Percentiles rank a stretch among this genome's conserved stretches.
phyloP scores from a whole-genome alignment of 257 asterid genomes.

The Ilex aquifolium region DNA sequence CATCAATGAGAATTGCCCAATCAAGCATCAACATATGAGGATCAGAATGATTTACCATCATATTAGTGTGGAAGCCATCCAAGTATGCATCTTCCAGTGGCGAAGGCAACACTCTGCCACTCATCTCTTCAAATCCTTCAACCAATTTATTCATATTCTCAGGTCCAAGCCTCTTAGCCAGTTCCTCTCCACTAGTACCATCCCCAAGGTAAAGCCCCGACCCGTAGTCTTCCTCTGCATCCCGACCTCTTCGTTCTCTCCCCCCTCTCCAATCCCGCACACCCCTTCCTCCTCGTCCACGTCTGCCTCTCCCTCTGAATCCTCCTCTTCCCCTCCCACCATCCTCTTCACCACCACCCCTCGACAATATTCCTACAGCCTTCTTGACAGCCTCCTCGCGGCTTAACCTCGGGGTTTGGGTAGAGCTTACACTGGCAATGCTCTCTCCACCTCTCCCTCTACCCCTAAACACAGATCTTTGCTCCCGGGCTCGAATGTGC shows the following conservation, averaged over 20 bases:
- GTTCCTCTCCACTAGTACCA: conserved; percentile 48
- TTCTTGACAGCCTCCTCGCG: conserved; percentile 48
- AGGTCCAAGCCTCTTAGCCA: conserved; percentile 71
- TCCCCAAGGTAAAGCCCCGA: conserved; percentile 39
- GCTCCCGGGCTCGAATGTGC: conserved; percentile 35
- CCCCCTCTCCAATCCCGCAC: conserved; percentile 18
- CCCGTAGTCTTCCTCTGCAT: conserved; percentile 30
- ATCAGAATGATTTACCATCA: conserved; percentile 38
- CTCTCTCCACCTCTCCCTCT: conserved; percentile 6
- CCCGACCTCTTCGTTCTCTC: conserved; percentile 24
- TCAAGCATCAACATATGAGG: neutral
- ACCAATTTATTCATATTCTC: conserved; percentile 43
- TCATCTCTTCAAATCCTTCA: conserved; percentile 64
- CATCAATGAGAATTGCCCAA: neutral
- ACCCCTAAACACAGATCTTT: neutral
- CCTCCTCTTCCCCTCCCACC: conserved; percentile 37
- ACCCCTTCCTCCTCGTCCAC: conserved; percentile 23
- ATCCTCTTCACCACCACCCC: conserved; percentile 17
- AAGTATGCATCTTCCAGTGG: conserved; percentile 51
- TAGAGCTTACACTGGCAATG: conserved; percentile 6
- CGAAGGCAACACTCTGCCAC: conserved; percentile 58
- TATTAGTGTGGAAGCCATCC: conserved; percentile 65
- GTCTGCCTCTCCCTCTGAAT: conserved; percentile 13
- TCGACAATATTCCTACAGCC: conserved; percentile 49
- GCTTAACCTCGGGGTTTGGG: conserved; percentile 30